phyloP scores from a whole-genome alignment of 192 early-diverging fungal genomes.

The Chytriomyces sp. region DNA sequence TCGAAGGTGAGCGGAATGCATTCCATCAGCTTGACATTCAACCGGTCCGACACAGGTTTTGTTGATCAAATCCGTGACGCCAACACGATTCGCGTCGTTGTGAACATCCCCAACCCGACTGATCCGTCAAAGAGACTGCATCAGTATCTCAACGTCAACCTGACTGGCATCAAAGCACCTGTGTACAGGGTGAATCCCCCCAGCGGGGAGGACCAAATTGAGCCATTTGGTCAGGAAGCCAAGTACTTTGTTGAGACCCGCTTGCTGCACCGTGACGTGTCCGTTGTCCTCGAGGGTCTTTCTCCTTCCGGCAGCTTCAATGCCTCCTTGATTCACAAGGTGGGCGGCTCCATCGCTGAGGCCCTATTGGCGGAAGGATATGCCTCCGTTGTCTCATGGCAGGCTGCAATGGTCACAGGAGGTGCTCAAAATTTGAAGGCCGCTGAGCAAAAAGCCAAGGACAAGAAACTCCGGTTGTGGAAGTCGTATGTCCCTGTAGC shows the following conservation, averaged over 20 bases:
- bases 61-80: conserved; percentile 97
- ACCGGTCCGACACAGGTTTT: conserved; percentile 65
- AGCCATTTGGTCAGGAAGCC: conserved; percentile 93
- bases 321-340: conserved; percentile 75
- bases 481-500: conserved; percentile 64
- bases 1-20: conserved; percentile 61
- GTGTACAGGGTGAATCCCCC: conserved; percentile 74
- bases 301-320: conserved; percentile 73
- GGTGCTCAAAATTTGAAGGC: conserved; percentile 69
- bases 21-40: not conserved
- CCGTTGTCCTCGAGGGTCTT: conserved; percentile 78
- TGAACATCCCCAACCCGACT: conserved; percentile 59
- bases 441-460: conserved; percentile 79
- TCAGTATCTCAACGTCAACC: conserved; percentile 74
- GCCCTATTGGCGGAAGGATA: conserved; percentile 76
- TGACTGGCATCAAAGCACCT: conserved; percentile 87
- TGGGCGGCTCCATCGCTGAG: conserved; percentile 89
- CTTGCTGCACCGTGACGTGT: conserved; percentile 88
- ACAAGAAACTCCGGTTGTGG: conserved; percentile 87
- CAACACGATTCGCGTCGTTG: conserved; percentile 74
- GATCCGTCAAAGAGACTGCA: conserved; percentile 36
- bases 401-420: conserved; percentile 72
- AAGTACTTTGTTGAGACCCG: conserved; percentile 90
- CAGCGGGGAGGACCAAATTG: conserved; percentile 69
- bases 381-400: conserved; percentile 88